These are phyloP conservation scores for Knufia petricola DNA, from an alignment of 2,329 filamentous ascomycete genomes.

Conservation along the genomic window DNA sequence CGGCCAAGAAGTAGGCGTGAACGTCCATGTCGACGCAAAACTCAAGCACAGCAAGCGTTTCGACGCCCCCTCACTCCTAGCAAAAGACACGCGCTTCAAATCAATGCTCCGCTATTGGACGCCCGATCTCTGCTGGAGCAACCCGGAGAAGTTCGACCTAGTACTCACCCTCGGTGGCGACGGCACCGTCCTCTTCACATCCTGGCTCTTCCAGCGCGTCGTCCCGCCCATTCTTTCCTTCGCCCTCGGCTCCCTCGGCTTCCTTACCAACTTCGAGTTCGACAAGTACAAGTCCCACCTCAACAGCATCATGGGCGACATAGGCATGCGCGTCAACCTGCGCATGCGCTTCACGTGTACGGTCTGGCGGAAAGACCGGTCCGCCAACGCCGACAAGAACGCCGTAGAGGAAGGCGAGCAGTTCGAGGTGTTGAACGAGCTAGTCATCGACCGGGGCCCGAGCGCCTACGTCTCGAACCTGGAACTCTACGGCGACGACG, in stretches of 20 bases:
- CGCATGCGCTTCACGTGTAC: conserved; percentile 99
- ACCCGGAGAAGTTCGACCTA: conserved; percentile 89
- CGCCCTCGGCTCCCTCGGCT: conserved; percentile 80
- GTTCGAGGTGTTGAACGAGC: conserved; percentile 95
- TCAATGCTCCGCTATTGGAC: conserved; percentile 93
- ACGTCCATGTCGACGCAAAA: conserved; percentile 97
- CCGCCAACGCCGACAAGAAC: conserved; percentile 38
- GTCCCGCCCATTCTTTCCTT: conserved; percentile 92
- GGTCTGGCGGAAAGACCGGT: conserved; percentile 63
- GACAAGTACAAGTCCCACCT: conserved; percentile 79
- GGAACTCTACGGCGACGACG: conserved; percentile 90
- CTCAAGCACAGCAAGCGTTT: conserved; percentile 82
- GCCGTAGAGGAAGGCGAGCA: conserved; percentile 83
- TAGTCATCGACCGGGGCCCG: conserved; percentile 94
- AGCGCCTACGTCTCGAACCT: conserved; percentile 95
- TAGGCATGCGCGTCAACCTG: conserved; percentile 92
- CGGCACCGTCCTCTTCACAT: conserved; percentile 92
- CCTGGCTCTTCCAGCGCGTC: conserved; percentile 92
- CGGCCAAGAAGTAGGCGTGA: conserved; percentile 79
- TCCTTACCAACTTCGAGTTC: conserved; percentile 95
- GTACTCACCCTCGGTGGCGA: conserved; percentile 90
- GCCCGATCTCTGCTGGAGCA: conserved; percentile 86
- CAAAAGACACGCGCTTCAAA: conserved; percentile 64
- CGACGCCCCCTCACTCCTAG: conserved; percentile 60
- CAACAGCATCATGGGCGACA: conserved; percentile 81